A percentile compares a stretch with the other conserved stretches of the same genome.
These are phyloP conservation scores for Ophiocordyceps camponoti-rufipedis DNA, from an alignment of 2,329 filamentous ascomycete genomes.

Conservation along the genomic window DNA sequence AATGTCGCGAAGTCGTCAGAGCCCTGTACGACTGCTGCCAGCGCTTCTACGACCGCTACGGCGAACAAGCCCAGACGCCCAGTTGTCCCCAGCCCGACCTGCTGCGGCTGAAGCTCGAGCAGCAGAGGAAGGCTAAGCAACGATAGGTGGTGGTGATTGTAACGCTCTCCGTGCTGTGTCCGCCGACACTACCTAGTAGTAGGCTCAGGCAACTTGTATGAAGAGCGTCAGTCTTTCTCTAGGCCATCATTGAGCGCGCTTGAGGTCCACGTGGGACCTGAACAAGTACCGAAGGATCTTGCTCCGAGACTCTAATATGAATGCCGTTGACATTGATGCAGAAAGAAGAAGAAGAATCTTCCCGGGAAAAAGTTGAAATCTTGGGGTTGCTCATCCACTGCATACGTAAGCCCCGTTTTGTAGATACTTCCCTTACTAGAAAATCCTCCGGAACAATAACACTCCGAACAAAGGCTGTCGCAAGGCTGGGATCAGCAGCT, in stretches of 20 bases:
- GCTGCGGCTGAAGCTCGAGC: conserved; percentile 70
- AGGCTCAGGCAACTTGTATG: conserved; percentile 48
- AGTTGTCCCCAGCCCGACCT: conserved; percentile 76
- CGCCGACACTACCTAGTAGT: conserved; percentile 18
- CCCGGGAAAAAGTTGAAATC: background rate
- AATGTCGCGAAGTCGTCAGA: conserved; percentile 60
- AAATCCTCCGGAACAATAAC: too few relatives aligned
- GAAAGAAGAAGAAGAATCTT: conserved; percentile 13
- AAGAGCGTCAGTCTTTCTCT: conserved; percentile 60
- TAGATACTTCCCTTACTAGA: too few relatives aligned
- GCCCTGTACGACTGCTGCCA: conserved; percentile 89
- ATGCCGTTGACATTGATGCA: conserved; percentile 64
- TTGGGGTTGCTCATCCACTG: background rate
- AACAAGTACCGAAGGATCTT: conserved; percentile 78
- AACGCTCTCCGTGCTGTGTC: conserved; percentile 24
- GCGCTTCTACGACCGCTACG: conserved; percentile 64
- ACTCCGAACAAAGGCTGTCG: background rate
- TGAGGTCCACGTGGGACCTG: conserved; percentile 66
- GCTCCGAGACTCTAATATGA: conserved; percentile 99
- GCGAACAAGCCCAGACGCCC: conserved; percentile 55
- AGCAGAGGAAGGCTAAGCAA: conserved; percentile 29
- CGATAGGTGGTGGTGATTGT: conserved; percentile 14
- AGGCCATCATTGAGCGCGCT: conserved; percentile 97
- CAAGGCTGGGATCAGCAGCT: background rate
- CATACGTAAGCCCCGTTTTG: background rate